phyloP scores from a whole-genome alignment of 345 rosid species.

The Eucalyptus grandis region DNA sequence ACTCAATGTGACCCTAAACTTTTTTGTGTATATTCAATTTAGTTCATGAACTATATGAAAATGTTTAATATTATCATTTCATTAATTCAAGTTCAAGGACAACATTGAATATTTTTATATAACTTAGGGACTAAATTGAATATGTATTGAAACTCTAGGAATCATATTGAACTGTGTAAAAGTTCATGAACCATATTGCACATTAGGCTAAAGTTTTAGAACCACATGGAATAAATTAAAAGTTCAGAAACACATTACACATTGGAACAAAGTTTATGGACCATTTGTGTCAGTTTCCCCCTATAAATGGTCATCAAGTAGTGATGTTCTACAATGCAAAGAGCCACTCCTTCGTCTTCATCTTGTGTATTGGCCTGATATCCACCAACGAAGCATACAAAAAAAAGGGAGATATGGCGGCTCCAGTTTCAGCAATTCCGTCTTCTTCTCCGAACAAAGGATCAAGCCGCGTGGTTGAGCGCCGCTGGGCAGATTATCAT shows the following conservation, averaged over 20 bases:
- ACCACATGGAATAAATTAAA: not conserved
- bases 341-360: not conserved
- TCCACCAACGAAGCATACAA: not conserved
- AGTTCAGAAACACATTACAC: fast-evolving
- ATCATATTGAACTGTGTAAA: not conserved
- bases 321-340: not conserved
- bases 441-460: not conserved
- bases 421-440: not conserved
- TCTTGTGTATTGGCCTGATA: not conserved
- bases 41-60: too few species aligned
- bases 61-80: too few species aligned
- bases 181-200: not conserved
- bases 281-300: not conserved
- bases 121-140: not conserved
- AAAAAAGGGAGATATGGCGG: not conserved
- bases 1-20: too few species aligned
- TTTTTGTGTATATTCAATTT: too few species aligned
- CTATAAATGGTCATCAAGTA: not conserved
- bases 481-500: not conserved
- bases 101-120: too few species aligned
- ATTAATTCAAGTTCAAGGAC: too few species aligned
- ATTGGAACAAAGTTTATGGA: not conserved
- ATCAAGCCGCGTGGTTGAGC: not conserved
- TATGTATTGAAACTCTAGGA: not conserved
- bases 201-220: not conserved